Evolutionary conservation across 2,329 filamentous ascomycete species (phyloP).

Genomic region (Fusarium caatingaense): DNA sequence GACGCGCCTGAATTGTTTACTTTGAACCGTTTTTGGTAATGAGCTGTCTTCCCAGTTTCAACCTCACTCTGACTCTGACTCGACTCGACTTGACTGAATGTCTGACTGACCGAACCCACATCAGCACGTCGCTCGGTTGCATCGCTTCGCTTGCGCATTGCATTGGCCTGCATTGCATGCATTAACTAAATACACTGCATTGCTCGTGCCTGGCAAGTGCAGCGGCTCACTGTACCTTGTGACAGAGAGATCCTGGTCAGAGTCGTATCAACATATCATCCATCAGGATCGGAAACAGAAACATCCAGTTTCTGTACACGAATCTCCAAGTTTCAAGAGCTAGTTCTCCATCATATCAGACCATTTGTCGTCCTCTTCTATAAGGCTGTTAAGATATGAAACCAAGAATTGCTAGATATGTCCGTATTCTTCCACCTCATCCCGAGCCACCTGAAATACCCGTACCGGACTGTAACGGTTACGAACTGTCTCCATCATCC

Average conservation of each 20-base stretch:
- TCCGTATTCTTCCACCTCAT: not conserved
- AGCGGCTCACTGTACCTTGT: constrained; percentile 35
- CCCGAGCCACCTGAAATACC: not conserved
- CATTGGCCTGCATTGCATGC: not conserved
- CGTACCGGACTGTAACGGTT: constrained; percentile 18
- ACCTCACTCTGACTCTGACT: not conserved
- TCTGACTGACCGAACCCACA: not conserved
- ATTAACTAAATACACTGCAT: constrained; percentile 20
- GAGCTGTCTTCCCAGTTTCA: constrained; percentile 23
- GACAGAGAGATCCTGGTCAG: constrained; percentile 16
- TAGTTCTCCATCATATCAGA: constrained; percentile 2
- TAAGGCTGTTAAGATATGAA: constrained; percentile 26
- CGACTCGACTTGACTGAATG: not conserved
- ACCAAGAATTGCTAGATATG: constrained; percentile 10
- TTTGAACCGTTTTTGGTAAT: constrained; percentile 35
- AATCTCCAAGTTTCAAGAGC: constrained; percentile 39
- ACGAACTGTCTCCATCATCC: constrained; percentile 11
- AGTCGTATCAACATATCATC: constrained; percentile 26
- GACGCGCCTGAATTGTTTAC: constrained; percentile 30
- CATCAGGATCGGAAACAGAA: constrained; percentile 30
- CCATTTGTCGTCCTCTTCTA: constrained; percentile 24
- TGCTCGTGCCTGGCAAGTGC: constrained; percentile 34
- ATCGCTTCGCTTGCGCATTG: constrained; percentile 8
- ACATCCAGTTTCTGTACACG: constrained; percentile 26
- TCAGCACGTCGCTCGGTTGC: constrained; percentile 18